These are phyloP conservation scores for Scenedesmus sp. DNA, from an alignment of 163 green algal species.

Conservation along the genomic window DNA sequence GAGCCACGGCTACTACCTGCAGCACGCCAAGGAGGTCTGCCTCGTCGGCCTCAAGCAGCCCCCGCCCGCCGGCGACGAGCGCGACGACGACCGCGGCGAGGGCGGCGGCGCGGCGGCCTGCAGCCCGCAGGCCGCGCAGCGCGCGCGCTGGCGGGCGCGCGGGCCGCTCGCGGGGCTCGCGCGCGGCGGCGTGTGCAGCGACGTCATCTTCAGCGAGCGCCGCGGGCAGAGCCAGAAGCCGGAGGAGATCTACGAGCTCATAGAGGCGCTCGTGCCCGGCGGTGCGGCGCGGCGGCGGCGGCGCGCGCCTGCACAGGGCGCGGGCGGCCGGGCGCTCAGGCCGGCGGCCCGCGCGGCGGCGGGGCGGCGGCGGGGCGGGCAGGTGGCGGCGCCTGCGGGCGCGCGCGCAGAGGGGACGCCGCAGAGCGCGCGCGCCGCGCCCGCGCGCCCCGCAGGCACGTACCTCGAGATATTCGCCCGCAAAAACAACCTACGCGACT, in stretches of 20 bases:
- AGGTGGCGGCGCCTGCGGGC: too few species aligned
- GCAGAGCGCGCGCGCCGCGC: too few species aligned
- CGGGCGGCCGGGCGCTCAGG: too few species aligned
- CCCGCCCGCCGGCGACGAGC: constrained; percentile 26
- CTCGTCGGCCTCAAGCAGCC: constrained; percentile 79
- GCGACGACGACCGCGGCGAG: too few species aligned
- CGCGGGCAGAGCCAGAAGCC: constrained; percentile 96
- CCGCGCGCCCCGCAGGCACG: constrained; percentile 55
- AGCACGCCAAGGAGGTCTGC: constrained; percentile 95
- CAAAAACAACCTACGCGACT: constrained; percentile 95
- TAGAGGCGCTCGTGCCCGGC: constrained; percentile 90
- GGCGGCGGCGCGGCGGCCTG: too few species aligned
- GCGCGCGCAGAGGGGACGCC: too few species aligned
- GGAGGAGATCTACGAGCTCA: constrained; percentile 96
- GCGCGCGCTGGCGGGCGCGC: too few species aligned
- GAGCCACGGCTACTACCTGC: constrained; percentile 95
- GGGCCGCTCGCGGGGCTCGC: not conserved
- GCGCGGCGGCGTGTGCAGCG: constrained; percentile 61
- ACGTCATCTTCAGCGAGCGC: constrained; percentile 90
- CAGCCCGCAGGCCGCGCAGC: too few species aligned
- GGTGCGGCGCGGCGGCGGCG: constrained; percentile 49
- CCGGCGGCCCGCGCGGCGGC: too few species aligned
- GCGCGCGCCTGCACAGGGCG: too few species aligned
- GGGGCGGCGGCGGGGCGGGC: too few species aligned
- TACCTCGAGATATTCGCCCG: constrained; percentile 97